Conservation (phyloP, 2,329 filamentous ascomycete species). For the Daldinia sp. region DNA sequence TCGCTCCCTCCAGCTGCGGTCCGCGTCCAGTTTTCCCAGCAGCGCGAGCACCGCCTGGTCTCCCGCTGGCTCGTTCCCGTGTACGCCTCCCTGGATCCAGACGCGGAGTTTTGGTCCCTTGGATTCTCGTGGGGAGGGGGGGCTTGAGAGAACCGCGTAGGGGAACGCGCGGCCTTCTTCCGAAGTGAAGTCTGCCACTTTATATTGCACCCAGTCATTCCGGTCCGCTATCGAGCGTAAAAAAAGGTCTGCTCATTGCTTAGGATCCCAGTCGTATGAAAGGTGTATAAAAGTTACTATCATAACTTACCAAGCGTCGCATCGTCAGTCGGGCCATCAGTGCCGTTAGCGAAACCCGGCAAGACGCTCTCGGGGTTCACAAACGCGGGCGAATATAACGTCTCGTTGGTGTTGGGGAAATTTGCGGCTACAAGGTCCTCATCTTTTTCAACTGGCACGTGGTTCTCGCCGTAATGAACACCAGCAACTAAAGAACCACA, state of each 20-base stretch:
- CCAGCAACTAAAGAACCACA: slow-evolving; percentile 23
- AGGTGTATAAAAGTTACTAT: not conserved
- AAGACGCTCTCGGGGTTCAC: slow-evolving; percentile 42
- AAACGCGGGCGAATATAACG: slow-evolving; percentile 50
- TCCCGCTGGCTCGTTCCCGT: slow-evolving; percentile 49
- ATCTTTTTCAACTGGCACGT: slow-evolving; percentile 45
- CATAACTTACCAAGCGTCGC: slow-evolving; percentile 46
- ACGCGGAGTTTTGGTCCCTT: slow-evolving; percentile 45
- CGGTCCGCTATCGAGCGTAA: slow-evolving; percentile 46
- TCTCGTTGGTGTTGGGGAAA: slow-evolving; percentile 50
- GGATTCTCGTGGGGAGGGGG: slow-evolving; percentile 18
- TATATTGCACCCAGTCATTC: slow-evolving; percentile 49
- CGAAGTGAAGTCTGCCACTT: slow-evolving; percentile 48
- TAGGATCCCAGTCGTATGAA: not conserved
- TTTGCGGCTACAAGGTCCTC: slow-evolving; percentile 48
- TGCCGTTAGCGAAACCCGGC: slow-evolving; percentile 47
- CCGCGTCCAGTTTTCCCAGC: slow-evolving; percentile 46
- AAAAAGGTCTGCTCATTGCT: slow-evolving; percentile 43
- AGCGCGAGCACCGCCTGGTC: slow-evolving; percentile 48
- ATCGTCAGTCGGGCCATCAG: slow-evolving; percentile 50
- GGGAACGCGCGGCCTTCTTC: slow-evolving; percentile 49
- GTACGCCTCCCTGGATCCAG: slow-evolving; percentile 48
- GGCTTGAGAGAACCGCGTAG: slow-evolving; percentile 46
- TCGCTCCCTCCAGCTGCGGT: slow-evolving; percentile 42
- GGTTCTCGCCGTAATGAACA: slow-evolving; percentile 48